Evolutionary conservation across 352 stramenopile species (phyloP).

Genomic region (Globisporangium heterothallicum): DNA sequence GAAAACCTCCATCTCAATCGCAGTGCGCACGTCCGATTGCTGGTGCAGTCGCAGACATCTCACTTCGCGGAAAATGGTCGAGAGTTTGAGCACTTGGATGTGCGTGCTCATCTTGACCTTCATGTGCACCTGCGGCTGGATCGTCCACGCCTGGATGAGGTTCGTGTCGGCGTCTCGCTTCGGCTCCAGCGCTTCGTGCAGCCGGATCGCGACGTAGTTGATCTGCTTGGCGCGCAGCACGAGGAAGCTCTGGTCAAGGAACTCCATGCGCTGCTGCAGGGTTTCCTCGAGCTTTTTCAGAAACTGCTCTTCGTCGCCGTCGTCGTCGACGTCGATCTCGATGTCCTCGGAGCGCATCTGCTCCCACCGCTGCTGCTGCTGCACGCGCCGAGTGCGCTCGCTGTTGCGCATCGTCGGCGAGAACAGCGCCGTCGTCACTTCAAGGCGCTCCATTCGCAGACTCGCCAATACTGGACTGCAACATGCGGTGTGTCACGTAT

Average conservation of each 20-base stretch:
- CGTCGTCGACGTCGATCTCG: conserved; percentile 36
- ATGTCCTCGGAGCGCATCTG: conserved; percentile 23
- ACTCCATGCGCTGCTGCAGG: conserved; percentile 51
- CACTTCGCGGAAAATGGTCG: conserved; percentile 76
- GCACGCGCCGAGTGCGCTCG: conserved; percentile 3
- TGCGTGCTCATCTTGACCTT: conserved; percentile 73
- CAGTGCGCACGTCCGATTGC: conserved; percentile 21
- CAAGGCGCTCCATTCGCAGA: conserved; percentile 37
- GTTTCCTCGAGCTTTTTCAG: conserved; percentile 60
- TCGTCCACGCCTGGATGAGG: conserved; percentile 69
- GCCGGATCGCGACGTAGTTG: conserved; percentile 53
- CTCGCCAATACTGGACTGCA: too few species aligned
- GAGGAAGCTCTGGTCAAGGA: conserved; percentile 48
- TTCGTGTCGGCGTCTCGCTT: conserved; percentile 59
- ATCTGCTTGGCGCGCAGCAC: conserved; percentile 67
- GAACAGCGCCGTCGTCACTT: conserved; percentile 53
- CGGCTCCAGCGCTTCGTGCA: conserved; percentile 70
- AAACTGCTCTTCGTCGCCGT: conserved; percentile 53
- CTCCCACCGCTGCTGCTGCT: conserved; percentile 7
- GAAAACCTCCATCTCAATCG: conserved; percentile 79
- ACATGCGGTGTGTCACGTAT: too few species aligned
- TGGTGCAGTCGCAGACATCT: conserved; percentile 59
- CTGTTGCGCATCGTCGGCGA: conserved; percentile 23
- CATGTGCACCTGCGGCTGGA: conserved; percentile 52
- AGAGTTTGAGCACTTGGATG: conserved; percentile 84